phyloP scores from a whole-genome alignment of 495 filamentous ascomycete species.

The Copromyces sp. region DNA sequence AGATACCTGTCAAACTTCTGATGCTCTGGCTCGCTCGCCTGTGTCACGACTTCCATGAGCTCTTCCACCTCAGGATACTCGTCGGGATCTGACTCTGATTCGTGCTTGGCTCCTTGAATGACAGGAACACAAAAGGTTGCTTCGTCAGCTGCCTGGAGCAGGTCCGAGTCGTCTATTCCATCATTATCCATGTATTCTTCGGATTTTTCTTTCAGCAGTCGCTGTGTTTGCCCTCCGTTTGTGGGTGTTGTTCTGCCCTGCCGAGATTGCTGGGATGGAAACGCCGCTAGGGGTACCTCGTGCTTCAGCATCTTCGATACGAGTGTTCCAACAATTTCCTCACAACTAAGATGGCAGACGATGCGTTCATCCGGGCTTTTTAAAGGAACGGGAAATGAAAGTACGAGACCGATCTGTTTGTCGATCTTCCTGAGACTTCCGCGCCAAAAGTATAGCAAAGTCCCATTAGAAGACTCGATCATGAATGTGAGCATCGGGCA shows the following conservation, averaged over 20 bases:
- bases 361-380: slow-evolving; percentile 47
- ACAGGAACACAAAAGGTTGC: background rate
- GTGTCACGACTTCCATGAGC: slow-evolving; percentile 6
- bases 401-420: slow-evolving; percentile 40
- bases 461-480: slow-evolving; percentile 65
- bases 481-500: slow-evolving; percentile 63
- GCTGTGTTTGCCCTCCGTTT: background rate
- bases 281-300: slow-evolving; percentile 46
- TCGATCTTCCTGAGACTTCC: slow-evolving; percentile 59
- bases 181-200: slow-evolving; percentile 12
- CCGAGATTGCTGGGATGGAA: slow-evolving; percentile 24
- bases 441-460: slow-evolving; percentile 66
- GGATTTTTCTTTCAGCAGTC: background rate
- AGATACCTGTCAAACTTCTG: slow-evolving; percentile 33
- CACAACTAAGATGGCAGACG: slow-evolving; percentile 70
- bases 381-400: slow-evolving; percentile 52
- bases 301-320: slow-evolving; percentile 52
- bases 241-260: background rate
- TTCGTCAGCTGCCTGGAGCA: slow-evolving; percentile 17
- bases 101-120: background rate
- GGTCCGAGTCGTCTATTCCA: slow-evolving; percentile 14
- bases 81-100: slow-evolving; percentile 9
- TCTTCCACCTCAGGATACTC: slow-evolving; percentile 24
- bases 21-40: slow-evolving; percentile 1
- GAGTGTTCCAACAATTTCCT: slow-evolving; percentile 81